Percentiles rank a stretch among this genome's conserved stretches.
Evolutionary conservation across 306 rosid species (phyloP).

Genomic region (Corylus americana): DNA sequence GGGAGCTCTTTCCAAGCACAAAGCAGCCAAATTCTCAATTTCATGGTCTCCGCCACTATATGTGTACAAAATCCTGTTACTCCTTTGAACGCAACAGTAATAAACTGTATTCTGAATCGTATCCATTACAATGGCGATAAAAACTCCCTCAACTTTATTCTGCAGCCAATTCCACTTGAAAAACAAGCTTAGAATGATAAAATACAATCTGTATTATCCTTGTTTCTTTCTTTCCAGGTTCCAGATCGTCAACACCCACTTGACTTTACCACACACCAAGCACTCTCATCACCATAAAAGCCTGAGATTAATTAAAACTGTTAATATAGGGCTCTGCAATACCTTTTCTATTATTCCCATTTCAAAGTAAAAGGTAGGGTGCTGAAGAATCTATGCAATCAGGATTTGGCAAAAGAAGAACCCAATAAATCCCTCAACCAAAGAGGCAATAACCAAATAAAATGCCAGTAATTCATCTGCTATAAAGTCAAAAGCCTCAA

Average conservation of each 20-base stretch:
- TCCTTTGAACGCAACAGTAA: slow-evolving; percentile 76
- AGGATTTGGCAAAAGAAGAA: slow-evolving; percentile 35
- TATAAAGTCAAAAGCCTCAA: slow-evolving; percentile 38
- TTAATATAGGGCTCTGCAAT: neutral
- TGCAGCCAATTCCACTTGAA: slow-evolving; percentile 26
- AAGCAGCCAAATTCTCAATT: slow-evolving; percentile 52
- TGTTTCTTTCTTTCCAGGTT: slow-evolving; percentile 5
- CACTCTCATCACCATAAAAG: slow-evolving; percentile 4
- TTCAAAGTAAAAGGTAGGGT: neutral
- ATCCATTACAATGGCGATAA: slow-evolving; percentile 41
- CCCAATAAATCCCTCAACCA: slow-evolving; percentile 34
- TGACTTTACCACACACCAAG: slow-evolving; percentile 8
- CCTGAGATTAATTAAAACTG: slow-evolving; percentile 16
- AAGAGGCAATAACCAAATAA: slow-evolving; percentile 32
- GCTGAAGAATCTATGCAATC: slow-evolving; percentile 31
- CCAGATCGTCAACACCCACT: slow-evolving; percentile 22
- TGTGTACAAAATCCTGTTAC: slow-evolving; percentile 52
- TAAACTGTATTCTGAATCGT: slow-evolving; percentile 58
- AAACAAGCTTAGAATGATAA: slow-evolving; percentile 18
- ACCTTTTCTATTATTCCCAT: neutral
- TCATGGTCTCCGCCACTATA: slow-evolving; percentile 59
- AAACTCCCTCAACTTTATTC: slow-evolving; percentile 22
- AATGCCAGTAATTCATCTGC: slow-evolving; percentile 34
- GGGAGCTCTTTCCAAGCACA: slow-evolving; percentile 75
- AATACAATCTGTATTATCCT: slow-evolving; percentile 6